Evolutionary conservation across 257 asterid species (phyloP).

Genomic region (Solanum paucissectum): DNA sequence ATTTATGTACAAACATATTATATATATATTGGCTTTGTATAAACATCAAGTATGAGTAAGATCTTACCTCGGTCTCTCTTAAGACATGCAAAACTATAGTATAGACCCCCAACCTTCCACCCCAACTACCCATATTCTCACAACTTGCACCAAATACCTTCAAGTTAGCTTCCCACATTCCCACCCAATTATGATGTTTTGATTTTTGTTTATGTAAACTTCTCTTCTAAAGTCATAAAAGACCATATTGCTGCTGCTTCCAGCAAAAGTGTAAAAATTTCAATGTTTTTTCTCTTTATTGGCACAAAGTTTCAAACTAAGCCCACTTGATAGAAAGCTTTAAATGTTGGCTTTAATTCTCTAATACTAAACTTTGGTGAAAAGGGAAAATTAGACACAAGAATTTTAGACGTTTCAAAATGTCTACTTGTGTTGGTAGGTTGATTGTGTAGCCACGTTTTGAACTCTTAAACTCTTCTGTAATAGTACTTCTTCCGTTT

Average conservation of each 20-base stretch:
- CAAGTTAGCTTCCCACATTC: background rate
- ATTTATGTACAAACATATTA: background rate
- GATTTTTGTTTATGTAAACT: background rate
- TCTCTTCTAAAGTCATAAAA: background rate
- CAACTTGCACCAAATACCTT: background rate
- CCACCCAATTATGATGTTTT: background rate
- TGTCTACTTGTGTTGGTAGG: background rate
- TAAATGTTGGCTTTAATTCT: background rate
- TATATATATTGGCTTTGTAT: background rate
- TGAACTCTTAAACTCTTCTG: background rate
- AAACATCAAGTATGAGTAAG: background rate
- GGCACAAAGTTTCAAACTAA: background rate
- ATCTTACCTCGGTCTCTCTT: background rate
- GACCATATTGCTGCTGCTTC: background rate
- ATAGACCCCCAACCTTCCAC: background rate
- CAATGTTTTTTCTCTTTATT: background rate
- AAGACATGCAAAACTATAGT: background rate
- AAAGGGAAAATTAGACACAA: background rate
- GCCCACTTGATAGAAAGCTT: background rate
- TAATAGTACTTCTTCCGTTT: accelerated
- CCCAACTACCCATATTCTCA: background rate
- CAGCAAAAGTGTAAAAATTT: background rate
- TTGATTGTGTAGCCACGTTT: background rate
- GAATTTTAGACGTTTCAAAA: background rate
- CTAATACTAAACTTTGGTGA: background rate